A percentile compares a stretch with the other conserved stretches of the same genome.
Evolutionary conservation across 2,329 filamentous ascomycete genomes (phyloP).

Genomic region (Ophiocordyceps camponoti-saundersi): DNA sequence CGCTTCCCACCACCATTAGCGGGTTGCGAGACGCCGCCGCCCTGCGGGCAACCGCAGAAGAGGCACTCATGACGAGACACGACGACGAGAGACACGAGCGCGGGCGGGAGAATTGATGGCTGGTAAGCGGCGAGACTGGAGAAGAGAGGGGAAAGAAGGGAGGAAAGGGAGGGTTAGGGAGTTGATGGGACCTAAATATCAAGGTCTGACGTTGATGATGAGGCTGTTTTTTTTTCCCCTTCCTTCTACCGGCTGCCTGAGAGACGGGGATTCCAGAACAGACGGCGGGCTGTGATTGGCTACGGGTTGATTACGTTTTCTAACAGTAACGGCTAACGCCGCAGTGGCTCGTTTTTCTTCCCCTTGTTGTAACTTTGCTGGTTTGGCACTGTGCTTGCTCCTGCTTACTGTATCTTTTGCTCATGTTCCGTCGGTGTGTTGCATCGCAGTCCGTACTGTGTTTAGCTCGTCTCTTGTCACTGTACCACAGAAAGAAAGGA

Average conservation of each 20-base stretch:
- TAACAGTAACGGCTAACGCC: background rate
- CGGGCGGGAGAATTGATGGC: background rate
- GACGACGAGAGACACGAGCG: background rate
- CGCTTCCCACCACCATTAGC: slow-evolving; percentile 23
- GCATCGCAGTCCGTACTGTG: too few species aligned
- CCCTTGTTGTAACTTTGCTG: too few species aligned
- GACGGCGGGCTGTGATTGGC: background rate
- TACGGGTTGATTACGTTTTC: background rate
- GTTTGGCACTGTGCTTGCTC: too few species aligned
- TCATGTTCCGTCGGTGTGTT: too few species aligned
- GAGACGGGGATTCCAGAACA: slow-evolving; percentile 1
- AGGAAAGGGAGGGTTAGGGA: background rate
- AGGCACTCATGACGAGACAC: slow-evolving; percentile 32
- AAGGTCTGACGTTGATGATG: background rate
- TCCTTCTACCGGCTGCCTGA: background rate
- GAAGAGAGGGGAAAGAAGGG: background rate
- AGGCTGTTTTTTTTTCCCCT: background rate
- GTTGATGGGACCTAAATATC: background rate
- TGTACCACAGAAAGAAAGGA: too few species aligned
- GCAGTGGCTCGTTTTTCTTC: background rate
- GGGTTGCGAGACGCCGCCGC: slow-evolving; percentile 32
- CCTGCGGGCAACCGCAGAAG: slow-evolving; percentile 36
- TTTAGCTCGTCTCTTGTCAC: too few species aligned
- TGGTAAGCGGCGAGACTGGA: background rate
- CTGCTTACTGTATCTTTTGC: too few species aligned